Percentiles rank a stretch among this genome's conserved stretches.
Conservation (phyloP, 345 rosid species). For the Linum tenue region DNA sequence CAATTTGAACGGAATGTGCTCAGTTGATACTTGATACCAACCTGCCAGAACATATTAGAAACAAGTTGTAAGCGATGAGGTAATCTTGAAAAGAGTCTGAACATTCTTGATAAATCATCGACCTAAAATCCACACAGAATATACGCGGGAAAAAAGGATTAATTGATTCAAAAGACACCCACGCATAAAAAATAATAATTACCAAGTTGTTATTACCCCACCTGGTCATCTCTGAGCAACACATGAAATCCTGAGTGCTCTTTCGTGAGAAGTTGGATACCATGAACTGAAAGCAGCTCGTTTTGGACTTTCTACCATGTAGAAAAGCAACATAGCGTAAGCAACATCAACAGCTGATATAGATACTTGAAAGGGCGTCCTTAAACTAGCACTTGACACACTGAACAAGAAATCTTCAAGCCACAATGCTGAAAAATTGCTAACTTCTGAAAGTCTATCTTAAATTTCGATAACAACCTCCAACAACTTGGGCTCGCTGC, state of each 20-base stretch:
- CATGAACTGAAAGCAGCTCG: conserved; percentile 27
- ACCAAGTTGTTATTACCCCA: conserved; percentile 10
- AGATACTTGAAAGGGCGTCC: not conserved
- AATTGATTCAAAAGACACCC: too few species aligned
- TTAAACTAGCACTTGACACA: conserved; percentile 2
- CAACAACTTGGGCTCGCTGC: conserved; percentile 80
- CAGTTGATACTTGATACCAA: conserved; percentile 13
- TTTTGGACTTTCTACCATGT: conserved; percentile 75
- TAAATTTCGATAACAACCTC: conserved; percentile 71
- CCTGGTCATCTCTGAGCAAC: conserved; percentile 89
- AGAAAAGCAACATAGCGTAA: too few species aligned
- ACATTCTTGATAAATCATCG: conserved; percentile 94
- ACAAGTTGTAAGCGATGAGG: conserved; percentile 71
- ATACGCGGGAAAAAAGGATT: too few species aligned
- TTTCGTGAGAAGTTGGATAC: conserved; percentile 58
- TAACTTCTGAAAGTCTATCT: too few species aligned
- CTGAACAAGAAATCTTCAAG: not conserved
- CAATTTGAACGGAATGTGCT: too few species aligned
- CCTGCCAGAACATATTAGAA: conserved; percentile 82
- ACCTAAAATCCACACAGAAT: conserved; percentile 28
- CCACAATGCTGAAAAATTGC: not conserved
- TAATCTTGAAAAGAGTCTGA: conserved; percentile 71
- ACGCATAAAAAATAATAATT: not conserved
- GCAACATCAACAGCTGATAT: too few species aligned
- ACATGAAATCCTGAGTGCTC: conserved; percentile 87